Conservation (phyloP, 495 filamentous ascomycete species). For the Clavariopsis aquatica region DNA sequence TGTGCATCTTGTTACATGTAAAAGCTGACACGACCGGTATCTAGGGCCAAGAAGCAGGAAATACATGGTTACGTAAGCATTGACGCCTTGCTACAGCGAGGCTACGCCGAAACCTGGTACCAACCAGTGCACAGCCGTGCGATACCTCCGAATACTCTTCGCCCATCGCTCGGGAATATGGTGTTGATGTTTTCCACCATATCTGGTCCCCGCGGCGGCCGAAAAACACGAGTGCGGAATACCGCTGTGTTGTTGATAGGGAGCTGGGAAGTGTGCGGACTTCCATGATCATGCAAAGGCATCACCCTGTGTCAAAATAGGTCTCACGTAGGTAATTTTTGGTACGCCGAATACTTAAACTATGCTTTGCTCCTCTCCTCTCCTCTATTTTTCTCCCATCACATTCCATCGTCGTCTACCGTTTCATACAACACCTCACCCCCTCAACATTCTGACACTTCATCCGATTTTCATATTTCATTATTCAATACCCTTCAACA, state of each 20-base stretch:
- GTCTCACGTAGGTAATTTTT: background rate
- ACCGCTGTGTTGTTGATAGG: background rate
- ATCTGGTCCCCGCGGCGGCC: background rate
- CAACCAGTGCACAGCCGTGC: too few relatives aligned
- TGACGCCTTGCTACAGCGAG: too few relatives aligned
- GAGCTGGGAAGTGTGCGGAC: background rate
- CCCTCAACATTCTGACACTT: background rate
- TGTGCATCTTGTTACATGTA: background rate
- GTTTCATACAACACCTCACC: background rate
- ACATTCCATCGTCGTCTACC: too few relatives aligned
- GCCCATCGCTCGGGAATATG: background rate
- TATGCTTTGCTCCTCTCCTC: background rate
- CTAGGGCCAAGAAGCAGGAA: too few relatives aligned
- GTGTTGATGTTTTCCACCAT: background rate
- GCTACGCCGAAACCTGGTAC: too few relatives aligned
- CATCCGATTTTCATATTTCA: background rate
- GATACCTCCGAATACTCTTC: background rate
- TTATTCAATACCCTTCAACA: constrained; percentile 46
- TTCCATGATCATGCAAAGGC: background rate
- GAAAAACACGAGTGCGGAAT: background rate
- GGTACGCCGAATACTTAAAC: background rate
- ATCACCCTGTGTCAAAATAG: too few relatives aligned
- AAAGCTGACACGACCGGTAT: too few relatives aligned
- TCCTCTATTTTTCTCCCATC: too few relatives aligned
- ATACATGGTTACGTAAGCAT: background rate